Percentiles rank a stretch among this genome's conserved stretches.
Evolutionary conservation across 1,284 basidiomycete species (phyloP).

Genomic region (Microbotryum lychnidis-dioicae): DNA sequence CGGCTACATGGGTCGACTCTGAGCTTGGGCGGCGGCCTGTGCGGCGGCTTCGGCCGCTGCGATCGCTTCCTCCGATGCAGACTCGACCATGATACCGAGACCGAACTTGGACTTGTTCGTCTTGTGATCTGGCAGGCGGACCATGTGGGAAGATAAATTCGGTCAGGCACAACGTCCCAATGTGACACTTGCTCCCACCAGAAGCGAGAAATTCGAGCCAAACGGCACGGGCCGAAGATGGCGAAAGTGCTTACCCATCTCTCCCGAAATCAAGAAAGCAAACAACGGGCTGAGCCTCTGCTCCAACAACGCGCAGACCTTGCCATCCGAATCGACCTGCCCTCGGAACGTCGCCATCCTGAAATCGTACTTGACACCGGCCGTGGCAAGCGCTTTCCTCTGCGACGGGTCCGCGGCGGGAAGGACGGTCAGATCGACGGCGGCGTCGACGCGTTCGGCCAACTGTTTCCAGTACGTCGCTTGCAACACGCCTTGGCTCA

Average conservation of each 20-base stretch:
- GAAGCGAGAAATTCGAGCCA: neutral
- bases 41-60: constrained; percentile 8
- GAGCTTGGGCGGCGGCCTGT: neutral
- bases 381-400: constrained; percentile 81
- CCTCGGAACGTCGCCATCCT: constrained; percentile 86
- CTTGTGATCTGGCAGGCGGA: neutral
- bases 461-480: constrained; percentile 96
- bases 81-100: constrained; percentile 91
- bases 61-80: constrained; percentile 24
- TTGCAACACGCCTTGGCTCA: constrained; percentile 75
- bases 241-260: constrained; percentile 61
- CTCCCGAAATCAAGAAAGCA: constrained; percentile 86
- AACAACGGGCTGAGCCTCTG: constrained; percentile 93
- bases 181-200: neutral
- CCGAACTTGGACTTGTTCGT: constrained; percentile 89
- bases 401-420: constrained; percentile 55
- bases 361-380: constrained; percentile 95
- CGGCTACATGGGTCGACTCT: neutral
- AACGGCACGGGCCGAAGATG: neutral
- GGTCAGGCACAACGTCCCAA: too few species aligned
- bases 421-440: constrained; percentile 81
- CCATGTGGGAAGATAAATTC: too few species aligned
- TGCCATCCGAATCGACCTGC: constrained; percentile 84
- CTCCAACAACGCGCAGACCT: constrained; percentile 89
- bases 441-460: constrained; percentile 96